These are phyloP conservation scores for Uronychia setigera DNA, from an alignment of 73 alveolate genomes.

Conservation along the genomic window DNA sequence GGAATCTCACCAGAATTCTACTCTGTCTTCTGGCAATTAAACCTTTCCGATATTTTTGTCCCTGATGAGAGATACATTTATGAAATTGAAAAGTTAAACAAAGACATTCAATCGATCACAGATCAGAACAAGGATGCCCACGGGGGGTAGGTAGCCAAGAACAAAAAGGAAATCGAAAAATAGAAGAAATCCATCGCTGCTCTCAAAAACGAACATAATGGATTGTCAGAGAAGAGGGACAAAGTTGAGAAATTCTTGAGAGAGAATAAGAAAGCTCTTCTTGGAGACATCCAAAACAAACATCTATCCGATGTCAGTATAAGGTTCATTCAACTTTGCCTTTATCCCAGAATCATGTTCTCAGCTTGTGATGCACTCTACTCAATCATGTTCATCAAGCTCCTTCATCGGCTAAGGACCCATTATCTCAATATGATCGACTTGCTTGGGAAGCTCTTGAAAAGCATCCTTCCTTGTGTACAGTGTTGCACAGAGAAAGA, in stretches of 20 bases:
- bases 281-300: constrained; percentile 13
- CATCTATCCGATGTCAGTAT: constrained; percentile 13
- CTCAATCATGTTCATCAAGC: constrained; percentile 47
- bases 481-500: constrained; percentile 70
- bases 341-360: constrained; percentile 71
- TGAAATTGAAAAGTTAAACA: constrained; percentile 32
- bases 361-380: constrained; percentile 69
- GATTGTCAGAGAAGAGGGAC: background rate
- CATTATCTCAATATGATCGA: constrained; percentile 55
- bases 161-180: constrained; percentile 32
- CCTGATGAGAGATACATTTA: constrained; percentile 45
- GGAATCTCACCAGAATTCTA: constrained; percentile 53
- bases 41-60: constrained; percentile 37
- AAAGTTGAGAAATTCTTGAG: constrained; percentile 30
- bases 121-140: constrained; percentile 9
- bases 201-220: constrained; percentile 29
- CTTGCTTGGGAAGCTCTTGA: constrained; percentile 47
- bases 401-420: constrained; percentile 37
- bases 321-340: constrained; percentile 52
- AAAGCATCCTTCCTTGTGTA: constrained; percentile 58
- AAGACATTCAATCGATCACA: background rate
- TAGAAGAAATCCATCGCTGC: constrained; percentile 3
- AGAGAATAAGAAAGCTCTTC: constrained; percentile 7
- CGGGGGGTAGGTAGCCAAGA: constrained; percentile 3
- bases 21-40: constrained; percentile 55